Evolutionary conservation across 257 asterid species (phyloP), one percentile per base, ranked within the genome.

Genomic region (Jaltomata sinuosa): DNA sequence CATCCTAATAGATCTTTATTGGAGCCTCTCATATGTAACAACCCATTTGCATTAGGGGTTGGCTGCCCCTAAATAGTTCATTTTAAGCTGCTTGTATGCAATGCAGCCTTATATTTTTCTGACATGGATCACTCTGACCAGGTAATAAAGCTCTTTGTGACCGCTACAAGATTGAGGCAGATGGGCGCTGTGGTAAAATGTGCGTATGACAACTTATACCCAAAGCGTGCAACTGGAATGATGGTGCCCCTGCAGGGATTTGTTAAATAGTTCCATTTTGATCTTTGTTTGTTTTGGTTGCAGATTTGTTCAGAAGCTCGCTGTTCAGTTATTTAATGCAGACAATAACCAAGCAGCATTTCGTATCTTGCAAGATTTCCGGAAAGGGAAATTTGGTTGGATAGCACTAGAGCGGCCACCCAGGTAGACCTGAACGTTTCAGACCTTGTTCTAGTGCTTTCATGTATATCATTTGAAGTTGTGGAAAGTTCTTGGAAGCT

Each of bases 381-480:
- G 98, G 19, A 96, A 96, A 87, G 98, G 98, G 81, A 94, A 87
- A 87, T 91, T 96, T 34, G 98, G 98, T 59, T 92, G 97, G 93
- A 88, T 91, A 34, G 90, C 97, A 81, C 87, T 96, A 15, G 99
- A 96, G 93, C 90, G 93, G 87, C 98, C 99, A 55, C 98, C 97
- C 18, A 88, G 83, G 88, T 91, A 87, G 80, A 47, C 77, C 27
- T 25, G 15, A 59, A 57, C 10, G 8, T 27, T 49, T 27, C 62
- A 25, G 18, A 77, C 81, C 62, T 49, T 27, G 62, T 77, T 77
- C 81, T 16, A 16, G 61, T 49, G 45, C 81, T 77, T 77, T 77
- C 62, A 49, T 77, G 62, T 27, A 76, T 27, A 16, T 49, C 62
- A 76, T 3, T 4, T 47, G 18, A 47, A 76, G 81, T 47, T 8